Conservation (phyloP, 1,284 basidiomycete species). For the Schizopora paradoxa region DNA sequence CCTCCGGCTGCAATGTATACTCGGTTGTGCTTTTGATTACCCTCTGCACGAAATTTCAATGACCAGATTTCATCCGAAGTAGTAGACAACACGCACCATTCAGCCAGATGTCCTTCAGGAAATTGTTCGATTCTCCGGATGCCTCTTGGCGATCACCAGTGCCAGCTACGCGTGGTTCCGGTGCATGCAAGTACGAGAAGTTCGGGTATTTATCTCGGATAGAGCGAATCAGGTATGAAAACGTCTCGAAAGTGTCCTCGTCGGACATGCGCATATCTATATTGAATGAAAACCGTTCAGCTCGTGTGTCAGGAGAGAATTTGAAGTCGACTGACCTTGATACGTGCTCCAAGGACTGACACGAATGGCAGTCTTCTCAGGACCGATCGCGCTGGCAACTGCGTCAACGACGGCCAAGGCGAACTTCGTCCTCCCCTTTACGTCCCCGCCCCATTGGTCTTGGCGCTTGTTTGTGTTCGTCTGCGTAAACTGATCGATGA, state of each 20-base stretch:
- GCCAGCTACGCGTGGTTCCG: conserved; percentile 31
- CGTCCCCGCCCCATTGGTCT: conserved; percentile 43
- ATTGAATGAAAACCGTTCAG: background rate
- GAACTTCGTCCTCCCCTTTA: conserved; percentile 43
- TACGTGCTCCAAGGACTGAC: conserved; percentile 31
- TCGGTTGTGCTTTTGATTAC: background rate
- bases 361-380: conserved; percentile 31
- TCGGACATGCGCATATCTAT: conserved; percentile 29
- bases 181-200: conserved; percentile 54
- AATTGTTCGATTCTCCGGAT: conserved; percentile 28
- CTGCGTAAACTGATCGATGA: conserved; percentile 21
- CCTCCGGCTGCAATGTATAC: conserved; percentile 30
- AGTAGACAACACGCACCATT: conserved; percentile 30
- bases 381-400: conserved; percentile 16
- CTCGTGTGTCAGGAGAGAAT: background rate
- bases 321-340: conserved; percentile 17
- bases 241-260: conserved; percentile 36
- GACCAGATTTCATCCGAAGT: too few species aligned
- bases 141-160: conserved; percentile 6
- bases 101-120: conserved; percentile 32
- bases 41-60: too few species aligned
- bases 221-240: conserved; percentile 31
- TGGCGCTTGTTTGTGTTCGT: conserved; percentile 34
- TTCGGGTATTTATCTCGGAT: conserved; percentile 35
- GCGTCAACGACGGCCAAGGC: conserved; percentile 35